Conservation (phyloP, 2,329 filamentous ascomycete species). For the Eutypa lata region DNA sequence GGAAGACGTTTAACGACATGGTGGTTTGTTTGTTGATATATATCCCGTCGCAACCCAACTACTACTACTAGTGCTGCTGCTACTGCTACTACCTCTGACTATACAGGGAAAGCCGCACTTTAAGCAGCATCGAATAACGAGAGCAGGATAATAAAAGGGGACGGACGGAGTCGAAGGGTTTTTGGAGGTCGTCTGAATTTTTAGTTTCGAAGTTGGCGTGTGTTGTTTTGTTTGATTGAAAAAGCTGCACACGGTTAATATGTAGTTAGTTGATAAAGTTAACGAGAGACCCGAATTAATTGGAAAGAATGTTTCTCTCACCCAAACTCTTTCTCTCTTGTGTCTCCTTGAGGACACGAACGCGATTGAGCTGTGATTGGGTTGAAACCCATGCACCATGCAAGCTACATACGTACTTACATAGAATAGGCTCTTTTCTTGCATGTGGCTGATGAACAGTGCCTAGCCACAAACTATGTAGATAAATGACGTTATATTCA, state of each 20-base stretch:
- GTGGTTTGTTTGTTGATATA: constrained; percentile 10
- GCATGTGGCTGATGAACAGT: constrained; percentile 12
- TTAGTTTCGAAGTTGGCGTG: no score
- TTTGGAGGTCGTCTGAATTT: no score
- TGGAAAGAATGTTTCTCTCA: no score
- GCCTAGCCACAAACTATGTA: neutral
- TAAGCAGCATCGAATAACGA: neutral
- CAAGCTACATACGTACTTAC: constrained; percentile 1
- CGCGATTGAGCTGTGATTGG: constrained; percentile 40
- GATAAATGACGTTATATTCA: no score
- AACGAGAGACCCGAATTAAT: no score
- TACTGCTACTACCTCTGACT: constrained; percentile 5
- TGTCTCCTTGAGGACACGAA: constrained; percentile 36
- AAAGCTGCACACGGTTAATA: no score
- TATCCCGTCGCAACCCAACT: neutral
- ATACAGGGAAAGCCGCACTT: neutral
- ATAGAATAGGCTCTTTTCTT: neutral
- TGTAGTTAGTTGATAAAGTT: no score
- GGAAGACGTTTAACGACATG: constrained; percentile 57
- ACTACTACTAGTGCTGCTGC: constrained; percentile 22
- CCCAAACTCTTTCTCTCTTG: no score
- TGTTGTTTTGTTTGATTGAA: no score
- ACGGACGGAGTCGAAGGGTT: no score
- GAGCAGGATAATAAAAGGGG: no score
- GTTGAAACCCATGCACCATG: constrained; percentile 1